A percentile compares a stretch with the other conserved stretches of the same genome.
These are phyloP conservation scores for Ophiostoma perfectum DNA, from an alignment of 2,329 filamentous ascomycete genomes.

Conservation along the genomic window DNA sequence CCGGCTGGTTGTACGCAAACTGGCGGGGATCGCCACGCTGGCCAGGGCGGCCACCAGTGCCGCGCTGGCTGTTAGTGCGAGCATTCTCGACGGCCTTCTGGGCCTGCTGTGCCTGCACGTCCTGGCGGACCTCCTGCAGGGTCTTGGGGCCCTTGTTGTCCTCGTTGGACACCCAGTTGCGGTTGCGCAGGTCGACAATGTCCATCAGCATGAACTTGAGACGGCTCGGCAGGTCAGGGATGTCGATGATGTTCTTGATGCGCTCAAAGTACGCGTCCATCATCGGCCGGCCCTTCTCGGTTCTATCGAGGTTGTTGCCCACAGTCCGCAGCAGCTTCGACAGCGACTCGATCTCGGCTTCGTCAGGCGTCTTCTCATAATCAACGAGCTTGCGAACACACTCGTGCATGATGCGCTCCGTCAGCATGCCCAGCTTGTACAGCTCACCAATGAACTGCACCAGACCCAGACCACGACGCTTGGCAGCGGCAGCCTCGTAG, in stretches of 20 bases:
- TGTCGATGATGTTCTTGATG: slow-evolving; percentile 75
- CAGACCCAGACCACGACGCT: slow-evolving; percentile 92
- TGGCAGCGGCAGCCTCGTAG: slow-evolving; percentile 87
- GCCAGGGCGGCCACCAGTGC: slow-evolving; percentile 63
- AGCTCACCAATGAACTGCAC: slow-evolving; percentile 99
- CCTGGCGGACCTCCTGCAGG: slow-evolving; percentile 81
- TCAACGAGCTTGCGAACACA: slow-evolving; percentile 97
- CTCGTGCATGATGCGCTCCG: slow-evolving; percentile 98
- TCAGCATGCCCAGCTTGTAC: slow-evolving; percentile 98
- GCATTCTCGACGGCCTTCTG: slow-evolving; percentile 73
- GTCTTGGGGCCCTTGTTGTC: slow-evolving; percentile 94
- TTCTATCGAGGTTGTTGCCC: slow-evolving; percentile 75
- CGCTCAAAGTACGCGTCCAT: slow-evolving; percentile 93
- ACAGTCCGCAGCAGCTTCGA: slow-evolving; percentile 90
- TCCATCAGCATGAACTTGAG: slow-evolving; percentile 97
- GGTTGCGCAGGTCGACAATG: slow-evolving; percentile 73
- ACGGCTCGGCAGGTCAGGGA: slow-evolving; percentile 76
- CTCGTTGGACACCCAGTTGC: slow-evolving; percentile 81
- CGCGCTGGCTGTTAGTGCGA: slow-evolving; percentile 54
- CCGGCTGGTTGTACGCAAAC: slow-evolving; percentile 70
- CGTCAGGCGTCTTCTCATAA: slow-evolving; percentile 87
- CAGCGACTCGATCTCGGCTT: slow-evolving; percentile 93
- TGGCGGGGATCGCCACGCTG: slow-evolving; percentile 73
- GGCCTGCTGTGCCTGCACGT: slow-evolving; percentile 70
- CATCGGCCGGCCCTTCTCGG: slow-evolving; percentile 75